Base-by-base conservation (phyloP, 192 early-diverging fungal species). In the Rhizoclosmatium globosum region DNA sequence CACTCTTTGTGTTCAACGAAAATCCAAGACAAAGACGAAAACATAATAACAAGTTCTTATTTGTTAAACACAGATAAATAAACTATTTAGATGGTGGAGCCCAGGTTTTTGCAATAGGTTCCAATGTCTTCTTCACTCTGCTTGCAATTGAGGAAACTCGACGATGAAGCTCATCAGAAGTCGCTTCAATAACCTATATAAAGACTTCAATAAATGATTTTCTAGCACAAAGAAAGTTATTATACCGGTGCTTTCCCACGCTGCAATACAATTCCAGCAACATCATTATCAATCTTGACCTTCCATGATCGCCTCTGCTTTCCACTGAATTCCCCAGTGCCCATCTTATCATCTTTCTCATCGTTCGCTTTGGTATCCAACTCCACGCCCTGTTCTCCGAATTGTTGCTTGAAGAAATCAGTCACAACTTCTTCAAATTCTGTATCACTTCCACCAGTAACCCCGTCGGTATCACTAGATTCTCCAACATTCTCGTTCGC, bases 71-170 rank as follows among this genome's bases (percentile, higher is more conserved):
- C 53, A 56, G 19, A 56, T 56, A 56, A 15, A 62, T 19, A 62
- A 9, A 62, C 31, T 31, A 31, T 31, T 31, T 31, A 31, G 31
- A 31, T 31, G 71, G 71, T 23, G 69, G 77, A 4, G 45, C 71
- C 79, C 79, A 80, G 4, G 68, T 58, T 19, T 74, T 47, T 56
- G 47, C n/a, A 53, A 80, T 75, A 11, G 79, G 79, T 6, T 68
- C 72, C 48, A 80, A 46, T 11, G 79, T 80, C 58, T 66, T 73
- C 31, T 57, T 50, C 9, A 74, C 47, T 7, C 79, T 47, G 44
- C 48, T 67, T 39, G 70, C 65, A 50, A 80, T 64, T 0, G 61
- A 15, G 9, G 42, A 17, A 11, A 80, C 79, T 17, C 79, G 58
- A 21, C 70, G 67, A 23, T 64, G 70, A 58, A 80, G 39, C 42